A percentile compares a stretch with the other conserved stretches of the same genome.
Evolutionary conservation across 1,284 basidiomycete genomes (phyloP).

Genomic region (Cutaneotrichosporon sp.): DNA sequence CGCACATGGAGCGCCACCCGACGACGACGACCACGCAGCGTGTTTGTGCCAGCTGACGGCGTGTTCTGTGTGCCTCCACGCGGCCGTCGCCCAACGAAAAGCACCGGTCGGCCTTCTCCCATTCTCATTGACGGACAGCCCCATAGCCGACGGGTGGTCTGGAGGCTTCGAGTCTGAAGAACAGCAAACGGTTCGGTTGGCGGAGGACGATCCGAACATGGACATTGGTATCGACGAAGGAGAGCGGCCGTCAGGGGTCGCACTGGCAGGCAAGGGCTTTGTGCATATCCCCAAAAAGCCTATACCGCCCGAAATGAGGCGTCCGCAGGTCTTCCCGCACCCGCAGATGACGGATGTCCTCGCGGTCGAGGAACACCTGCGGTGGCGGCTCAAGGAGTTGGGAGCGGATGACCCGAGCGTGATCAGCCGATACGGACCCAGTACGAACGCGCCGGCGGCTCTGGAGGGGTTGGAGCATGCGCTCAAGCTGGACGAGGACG

Average conservation of each 20-base stretch:
- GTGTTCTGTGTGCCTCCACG: constrained; percentile 36
- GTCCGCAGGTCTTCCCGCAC: constrained; percentile 39
- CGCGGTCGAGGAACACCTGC: constrained; percentile 47
- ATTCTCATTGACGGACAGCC: constrained; percentile 23
- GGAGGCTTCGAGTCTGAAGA: constrained; percentile 33
- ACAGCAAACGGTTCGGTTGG: constrained; percentile 24
- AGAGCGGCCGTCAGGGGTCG: neutral
- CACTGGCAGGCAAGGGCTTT: constrained; percentile 39
- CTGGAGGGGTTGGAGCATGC: constrained; percentile 36
- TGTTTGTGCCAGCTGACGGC: constrained; percentile 42
- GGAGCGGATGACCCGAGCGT: constrained; percentile 43
- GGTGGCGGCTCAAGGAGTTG: constrained; percentile 48
- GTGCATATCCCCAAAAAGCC: constrained; percentile 29
- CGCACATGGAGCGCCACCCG: constrained; percentile 9
- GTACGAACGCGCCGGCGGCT: constrained; percentile 32
- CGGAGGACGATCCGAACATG: constrained; percentile 1
- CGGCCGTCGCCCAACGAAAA: constrained; percentile 24
- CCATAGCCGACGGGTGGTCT: constrained; percentile 29
- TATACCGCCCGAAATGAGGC: constrained; percentile 1
- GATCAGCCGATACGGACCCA: constrained; percentile 42
- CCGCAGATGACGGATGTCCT: constrained; percentile 50
- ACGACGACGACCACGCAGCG: constrained; percentile 35
- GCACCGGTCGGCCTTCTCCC: constrained; percentile 37
- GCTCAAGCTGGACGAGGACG: constrained; percentile 22
- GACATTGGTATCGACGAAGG: constrained; percentile 6